Base-by-base conservation (phyloP, 495 filamentous ascomycete species). In the Echria macrotheca region DNA sequence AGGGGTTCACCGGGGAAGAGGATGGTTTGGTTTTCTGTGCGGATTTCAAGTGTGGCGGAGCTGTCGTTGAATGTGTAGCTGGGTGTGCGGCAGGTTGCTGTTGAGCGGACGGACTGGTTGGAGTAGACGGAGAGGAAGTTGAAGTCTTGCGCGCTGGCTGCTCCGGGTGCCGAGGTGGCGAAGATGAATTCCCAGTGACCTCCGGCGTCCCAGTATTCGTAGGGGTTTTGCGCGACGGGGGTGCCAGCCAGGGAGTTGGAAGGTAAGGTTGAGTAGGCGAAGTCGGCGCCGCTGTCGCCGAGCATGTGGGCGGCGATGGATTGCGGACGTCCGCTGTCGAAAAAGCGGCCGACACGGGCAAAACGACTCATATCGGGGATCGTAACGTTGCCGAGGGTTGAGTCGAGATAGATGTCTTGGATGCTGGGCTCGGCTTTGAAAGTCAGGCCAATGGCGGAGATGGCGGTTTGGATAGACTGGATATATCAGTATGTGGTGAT, bases 351-450 rank as follows among this genome's bases (percentile, higher is more conserved):
- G 19, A 25, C 15, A n/a, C 21, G 39, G 7, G 39, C 39, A 23
- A 42, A 42, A 3, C 26, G 14, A 23, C 39, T 42, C 39, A 42
- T 42, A n/a, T 42, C 21, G 7, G 39, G 21, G 39, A 42, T 42
- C 21, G 39, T n/a, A 14, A 42, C n/a, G 21, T 14, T 42, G 19
- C 23, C 39, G 18, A 14, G 9, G 10, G 19, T 22, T 3, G 39
- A 14, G 21, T 23, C 23, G 21, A 42, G 21, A n/a, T 42, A 42
- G 21, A 42, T 42, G 21, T 42, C 39, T 14, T 42, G 9, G 21
- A 42, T 24, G 3, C 39, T 23, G 1, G 39, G 39, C 21, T 42
- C 39, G 4, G 21, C 39, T 42, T 42, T 19, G 39, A 24, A 42
- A 7, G 39, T 42, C 5, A 42, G 21, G 10, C 39, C 23, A 4